Conservation (phyloP, 371 early-diverging fungal species). For the Sporodiniella umbellata region DNA sequence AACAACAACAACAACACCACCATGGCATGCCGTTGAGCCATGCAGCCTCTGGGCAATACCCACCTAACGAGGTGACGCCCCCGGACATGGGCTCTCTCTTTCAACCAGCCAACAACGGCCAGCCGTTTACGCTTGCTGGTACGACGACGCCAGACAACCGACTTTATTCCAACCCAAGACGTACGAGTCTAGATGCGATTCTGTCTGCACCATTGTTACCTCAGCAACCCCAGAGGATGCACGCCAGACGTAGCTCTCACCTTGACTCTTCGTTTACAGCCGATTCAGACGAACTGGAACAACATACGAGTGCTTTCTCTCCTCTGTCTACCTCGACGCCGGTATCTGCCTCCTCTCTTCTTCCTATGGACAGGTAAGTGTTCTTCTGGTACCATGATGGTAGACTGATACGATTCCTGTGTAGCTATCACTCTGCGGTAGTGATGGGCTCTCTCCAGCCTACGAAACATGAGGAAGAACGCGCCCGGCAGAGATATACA, state of each 20-base stretch:
- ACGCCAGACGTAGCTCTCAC: slow-evolving; percentile 19
- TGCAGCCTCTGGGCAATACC: neutral
- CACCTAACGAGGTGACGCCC: too few relatives aligned
- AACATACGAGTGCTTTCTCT: slow-evolving; percentile 4
- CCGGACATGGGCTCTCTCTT: neutral
- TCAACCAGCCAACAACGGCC: slow-evolving; percentile 24
- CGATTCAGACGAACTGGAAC: slow-evolving; percentile 18
- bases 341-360: neutral
- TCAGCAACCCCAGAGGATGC: neutral
- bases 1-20: too few relatives aligned
- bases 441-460: too few relatives aligned
- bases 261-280: slow-evolving; percentile 18
- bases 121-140: slow-evolving; percentile 13
- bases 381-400: too few relatives aligned
- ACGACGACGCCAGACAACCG: too few relatives aligned
- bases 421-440: neutral
- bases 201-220: slow-evolving; percentile 19
- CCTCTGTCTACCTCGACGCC: neutral
- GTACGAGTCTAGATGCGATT: slow-evolving; percentile 35
- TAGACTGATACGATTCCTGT: neutral
- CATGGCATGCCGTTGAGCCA: too few relatives aligned
- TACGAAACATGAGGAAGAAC: too few relatives aligned
- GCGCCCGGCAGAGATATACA: slow-evolving; percentile 1
- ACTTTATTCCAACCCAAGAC: too few relatives aligned
- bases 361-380: neutral